Percentiles rank a stretch among this genome's conserved stretches.
Conservation (phyloP, 1,284 basidiomycete genomes). For the Trametes versicolor region DNA sequence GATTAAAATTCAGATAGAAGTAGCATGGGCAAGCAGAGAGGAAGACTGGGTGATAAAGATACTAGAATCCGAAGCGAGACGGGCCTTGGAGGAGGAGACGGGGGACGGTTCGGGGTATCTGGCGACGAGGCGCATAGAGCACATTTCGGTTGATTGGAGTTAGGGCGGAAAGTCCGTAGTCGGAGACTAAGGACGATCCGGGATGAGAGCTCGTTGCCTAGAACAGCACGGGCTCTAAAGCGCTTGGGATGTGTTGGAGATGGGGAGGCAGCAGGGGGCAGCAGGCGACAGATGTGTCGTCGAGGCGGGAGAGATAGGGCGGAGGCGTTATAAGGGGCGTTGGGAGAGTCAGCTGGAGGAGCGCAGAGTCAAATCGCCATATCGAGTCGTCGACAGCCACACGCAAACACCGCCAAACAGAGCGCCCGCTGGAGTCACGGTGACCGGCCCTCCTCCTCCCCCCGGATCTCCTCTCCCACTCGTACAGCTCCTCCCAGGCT, state of each 20-base stretch:
- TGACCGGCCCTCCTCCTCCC: background rate
- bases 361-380: conserved; percentile 39
- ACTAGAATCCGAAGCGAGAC: conserved; percentile 24
- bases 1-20: conserved; percentile 40
- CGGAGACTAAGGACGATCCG: conserved; percentile 48
- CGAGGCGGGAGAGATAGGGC: conserved; percentile 26
- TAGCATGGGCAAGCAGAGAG: conserved; percentile 40
- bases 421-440: conserved; percentile 37
- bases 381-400: conserved; percentile 37
- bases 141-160: conserved; percentile 41
- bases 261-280: conserved; percentile 1
- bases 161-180: conserved; percentile 44
- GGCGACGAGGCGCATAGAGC: conserved; percentile 21
- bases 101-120: conserved; percentile 41
- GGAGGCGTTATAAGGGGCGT: conserved; percentile 40
- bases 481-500: conserved; percentile 3
- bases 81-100: conserved; percentile 18
- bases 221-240: conserved; percentile 37
- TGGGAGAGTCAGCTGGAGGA: conserved; percentile 37
- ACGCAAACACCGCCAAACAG: conserved; percentile 37
- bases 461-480: conserved; percentile 5
- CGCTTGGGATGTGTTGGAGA: background rate
- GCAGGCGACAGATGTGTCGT: conserved; percentile 6
- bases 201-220: conserved; percentile 36
- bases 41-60: conserved; percentile 39